Evolutionary conservation across 805 yeast genomes (phyloP), one percentile per base, ranked within the genome.

Genomic region (Saccharomycopsis selenospora): DNA sequence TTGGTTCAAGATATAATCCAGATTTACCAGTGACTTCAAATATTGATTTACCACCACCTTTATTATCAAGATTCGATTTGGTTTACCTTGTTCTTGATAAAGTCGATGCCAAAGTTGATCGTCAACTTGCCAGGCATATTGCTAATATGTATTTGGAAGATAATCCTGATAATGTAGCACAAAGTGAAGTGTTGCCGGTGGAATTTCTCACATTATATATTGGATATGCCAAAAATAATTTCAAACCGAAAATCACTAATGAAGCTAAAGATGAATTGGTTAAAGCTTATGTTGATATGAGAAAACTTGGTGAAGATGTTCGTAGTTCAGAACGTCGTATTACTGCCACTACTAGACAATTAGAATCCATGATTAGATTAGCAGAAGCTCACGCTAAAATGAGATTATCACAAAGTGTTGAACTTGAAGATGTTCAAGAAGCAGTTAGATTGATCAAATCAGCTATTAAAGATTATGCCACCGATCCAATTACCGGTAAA

Each of bases 371-470:
- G 95, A 90, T 91, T 56, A 80, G 99, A 61, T 72, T 93, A 45
- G 67, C 95, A 0, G 99, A 93, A 67, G 99, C 98, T 0, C 98
- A 93, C 63, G 99, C 99, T 1, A 90, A 89, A 67, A 86, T 93
- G 95, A 79, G 96, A 58, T 71, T 93, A 26, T 76, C 91, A 1
- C 67, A 72, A 1, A 62, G 58, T 0, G 99, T 93, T 3, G 83
- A 81, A 47, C 70, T 85, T 23, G 73, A 72, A 25, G 99, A 93
- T 64, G 99, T 93, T 4, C 73, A 75, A 52, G 99, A 93, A 63
- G 95, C 98, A 0, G 97, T 90, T 2, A 76, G 99, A 56, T 72
- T 93, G 56, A 93, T 91, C 62, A 81, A 85, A 58, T 78, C 95
- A 2, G 99, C 99, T 11, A 86, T 93, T 56, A 93, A 93, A 64